These are phyloP conservation scores for Barnettozyma californica DNA, from an alignment of 805 yeast genomes.

Conservation along the genomic window DNA sequence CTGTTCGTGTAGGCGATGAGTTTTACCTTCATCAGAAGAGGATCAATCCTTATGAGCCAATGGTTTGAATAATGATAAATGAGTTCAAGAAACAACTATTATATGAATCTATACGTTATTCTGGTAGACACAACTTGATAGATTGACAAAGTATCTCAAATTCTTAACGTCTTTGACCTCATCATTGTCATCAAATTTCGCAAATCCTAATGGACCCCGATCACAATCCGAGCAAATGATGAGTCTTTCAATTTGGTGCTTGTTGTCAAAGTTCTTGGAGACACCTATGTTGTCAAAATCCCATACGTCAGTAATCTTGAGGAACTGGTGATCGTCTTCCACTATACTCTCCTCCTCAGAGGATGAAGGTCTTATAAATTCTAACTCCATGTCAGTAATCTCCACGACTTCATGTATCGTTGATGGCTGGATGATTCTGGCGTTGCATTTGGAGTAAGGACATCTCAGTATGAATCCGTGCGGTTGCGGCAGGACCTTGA, in stretches of 20 bases:
- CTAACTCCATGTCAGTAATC: neutral
- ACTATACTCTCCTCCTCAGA: slow-evolving; percentile 5
- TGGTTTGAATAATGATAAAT: neutral
- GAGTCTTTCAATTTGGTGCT: slow-evolving; percentile 40
- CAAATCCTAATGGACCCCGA: slow-evolving; percentile 72
- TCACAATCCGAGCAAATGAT: slow-evolving; percentile 75
- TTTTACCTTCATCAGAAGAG: slow-evolving; percentile 13
- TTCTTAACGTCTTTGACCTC: slow-evolving; percentile 31
- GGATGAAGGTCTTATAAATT: slow-evolving; percentile 5
- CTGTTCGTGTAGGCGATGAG: slow-evolving; percentile 15
- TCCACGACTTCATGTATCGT: neutral
- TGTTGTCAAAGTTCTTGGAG: slow-evolving; percentile 32
- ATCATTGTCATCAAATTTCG: slow-evolving; percentile 31
- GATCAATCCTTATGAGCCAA: slow-evolving; percentile 2
- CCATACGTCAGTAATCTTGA: slow-evolving; percentile 58
- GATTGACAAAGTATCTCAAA: slow-evolving; percentile 39
- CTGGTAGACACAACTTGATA: slow-evolving; percentile 41
- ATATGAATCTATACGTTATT: neutral
- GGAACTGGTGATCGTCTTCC: slow-evolving; percentile 26
- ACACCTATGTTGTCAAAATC: slow-evolving; percentile 78
- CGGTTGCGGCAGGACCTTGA: neutral
- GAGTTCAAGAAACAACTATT: neutral
- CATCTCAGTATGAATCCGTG: slow-evolving; percentile 16
- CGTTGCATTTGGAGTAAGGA: slow-evolving; percentile 22
- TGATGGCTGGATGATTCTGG: slow-evolving; percentile 20